Conservation (phyloP, 2,329 filamentous ascomycete genomes). For the Monosporascus sp. region DNA sequence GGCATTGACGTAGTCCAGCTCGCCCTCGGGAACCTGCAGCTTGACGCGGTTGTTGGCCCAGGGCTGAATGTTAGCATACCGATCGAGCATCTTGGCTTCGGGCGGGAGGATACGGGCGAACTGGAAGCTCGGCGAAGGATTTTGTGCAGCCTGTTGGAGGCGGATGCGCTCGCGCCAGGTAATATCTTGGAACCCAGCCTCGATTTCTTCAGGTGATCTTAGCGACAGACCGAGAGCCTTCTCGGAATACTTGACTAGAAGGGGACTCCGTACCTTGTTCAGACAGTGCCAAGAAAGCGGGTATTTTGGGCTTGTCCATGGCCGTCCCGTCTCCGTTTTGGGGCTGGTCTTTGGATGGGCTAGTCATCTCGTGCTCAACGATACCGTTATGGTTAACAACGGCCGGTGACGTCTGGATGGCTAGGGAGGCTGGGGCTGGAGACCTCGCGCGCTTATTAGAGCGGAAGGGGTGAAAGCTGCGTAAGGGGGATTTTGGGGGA, state of each 20-base stretch:
- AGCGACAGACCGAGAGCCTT: neutral
- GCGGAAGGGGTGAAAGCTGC: conserved; percentile 36
- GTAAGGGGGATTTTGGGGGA: conserved; percentile 32
- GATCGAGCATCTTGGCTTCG: conserved; percentile 61
- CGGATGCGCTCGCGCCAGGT: conserved; percentile 48
- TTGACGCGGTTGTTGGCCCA: conserved; percentile 83
- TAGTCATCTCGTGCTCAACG: conserved; percentile 16
- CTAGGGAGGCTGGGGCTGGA: conserved; percentile 20
- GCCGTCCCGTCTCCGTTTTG: conserved; percentile 12
- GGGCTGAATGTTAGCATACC: conserved; percentile 85
- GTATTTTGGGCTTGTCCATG: conserved; percentile 27
- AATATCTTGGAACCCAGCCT: conserved; percentile 47
- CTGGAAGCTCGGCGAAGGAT: conserved; percentile 30
- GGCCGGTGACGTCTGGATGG: conserved; percentile 16
- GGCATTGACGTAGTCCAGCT: conserved; percentile 77
- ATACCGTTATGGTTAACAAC: conserved; percentile 33
- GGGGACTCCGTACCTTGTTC: conserved; percentile 36
- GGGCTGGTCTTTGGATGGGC: conserved; percentile 11
- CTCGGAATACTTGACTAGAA: neutral
- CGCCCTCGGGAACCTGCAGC: conserved; percentile 68
- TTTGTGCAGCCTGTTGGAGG: conserved; percentile 32
- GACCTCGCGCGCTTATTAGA: conserved; percentile 44
- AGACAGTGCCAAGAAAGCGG: conserved; percentile 46
- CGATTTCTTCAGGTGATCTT: conserved; percentile 36
- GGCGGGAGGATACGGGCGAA: conserved; percentile 50